phyloP scores from a whole-genome alignment of 2,329 filamentous ascomycete species.

The Verticillium isaacii region DNA sequence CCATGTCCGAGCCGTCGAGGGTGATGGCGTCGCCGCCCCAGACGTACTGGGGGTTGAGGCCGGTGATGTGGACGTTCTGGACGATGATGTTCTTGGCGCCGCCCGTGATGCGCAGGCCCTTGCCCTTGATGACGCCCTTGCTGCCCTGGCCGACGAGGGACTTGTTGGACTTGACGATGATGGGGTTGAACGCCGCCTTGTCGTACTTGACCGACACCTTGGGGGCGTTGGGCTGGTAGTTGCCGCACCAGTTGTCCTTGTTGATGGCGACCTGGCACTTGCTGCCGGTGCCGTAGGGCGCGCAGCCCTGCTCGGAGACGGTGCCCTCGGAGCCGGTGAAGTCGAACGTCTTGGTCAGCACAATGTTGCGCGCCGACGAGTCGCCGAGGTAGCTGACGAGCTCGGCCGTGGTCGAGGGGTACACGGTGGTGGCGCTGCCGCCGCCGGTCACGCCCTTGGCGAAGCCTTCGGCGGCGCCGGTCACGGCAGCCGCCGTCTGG shows the following conservation, averaged over 20 bases:
- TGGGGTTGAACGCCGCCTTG: constrained; percentile 45
- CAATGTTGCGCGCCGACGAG: constrained; percentile 47
- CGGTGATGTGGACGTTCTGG: constrained; percentile 40
- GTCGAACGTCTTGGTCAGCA: constrained; percentile 52
- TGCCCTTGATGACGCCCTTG: constrained; percentile 52
- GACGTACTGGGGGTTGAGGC: constrained; percentile 45
- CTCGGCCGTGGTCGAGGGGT: constrained; percentile 48
- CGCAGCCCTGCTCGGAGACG: constrained; percentile 47
- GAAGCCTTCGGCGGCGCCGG: constrained; percentile 35
- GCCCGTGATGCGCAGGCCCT: constrained; percentile 45
- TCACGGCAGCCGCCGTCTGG: constrained; percentile 19
- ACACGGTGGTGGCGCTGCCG: constrained; percentile 46
- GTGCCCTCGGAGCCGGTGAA: constrained; percentile 52
- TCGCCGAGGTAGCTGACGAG: constrained; percentile 56
- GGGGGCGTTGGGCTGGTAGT: constrained; percentile 50
- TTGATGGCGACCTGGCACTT: constrained; percentile 57
- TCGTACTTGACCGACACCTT: constrained; percentile 41
- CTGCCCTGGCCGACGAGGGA: constrained; percentile 47
- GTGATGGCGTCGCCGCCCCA: constrained; percentile 58
- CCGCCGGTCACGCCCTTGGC: constrained; percentile 54
- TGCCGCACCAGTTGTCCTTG: constrained; percentile 47
- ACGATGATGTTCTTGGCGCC: constrained; percentile 53
- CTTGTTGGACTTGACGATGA: constrained; percentile 54
- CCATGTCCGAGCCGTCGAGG: constrained; percentile 37
- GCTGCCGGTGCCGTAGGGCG: constrained; percentile 45